Conservation (phyloP, 1,284 basidiomycete species). For the Kwoniella shivajii region DNA sequence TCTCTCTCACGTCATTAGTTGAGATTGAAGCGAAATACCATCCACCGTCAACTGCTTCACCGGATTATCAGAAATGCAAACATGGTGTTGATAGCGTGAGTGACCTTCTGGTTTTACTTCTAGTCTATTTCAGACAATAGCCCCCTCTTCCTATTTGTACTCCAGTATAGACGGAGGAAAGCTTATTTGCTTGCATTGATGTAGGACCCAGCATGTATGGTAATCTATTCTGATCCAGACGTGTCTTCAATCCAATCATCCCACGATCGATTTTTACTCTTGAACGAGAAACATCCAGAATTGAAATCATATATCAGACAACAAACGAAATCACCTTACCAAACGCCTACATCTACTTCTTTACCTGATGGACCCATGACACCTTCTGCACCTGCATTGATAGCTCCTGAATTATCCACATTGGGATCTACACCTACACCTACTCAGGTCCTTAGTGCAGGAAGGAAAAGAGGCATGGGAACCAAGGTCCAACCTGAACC, state of each 20-base stretch:
- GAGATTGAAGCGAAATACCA: conserved; percentile 7
- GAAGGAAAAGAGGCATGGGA: background rate
- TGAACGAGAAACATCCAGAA: conserved; percentile 14
- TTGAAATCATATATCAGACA: conserved; percentile 3
- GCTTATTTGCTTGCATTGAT: background rate
- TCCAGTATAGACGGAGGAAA: background rate
- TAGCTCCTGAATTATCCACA: conserved; percentile 1
- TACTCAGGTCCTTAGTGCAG: background rate
- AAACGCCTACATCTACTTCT: background rate
- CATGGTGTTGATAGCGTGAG: conserved; percentile 8
- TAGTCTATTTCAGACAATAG: background rate
- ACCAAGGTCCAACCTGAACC: background rate
- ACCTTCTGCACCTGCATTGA: background rate
- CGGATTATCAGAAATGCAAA: conserved; percentile 14
- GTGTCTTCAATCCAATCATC: conserved; percentile 4
- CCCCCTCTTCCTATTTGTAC: background rate
- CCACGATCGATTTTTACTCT: conserved; percentile 2
- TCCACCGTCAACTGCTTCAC: conserved; percentile 6
- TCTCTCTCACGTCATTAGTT: background rate
- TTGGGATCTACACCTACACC: background rate
- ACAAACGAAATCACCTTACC: background rate
- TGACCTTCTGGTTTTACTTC: background rate
- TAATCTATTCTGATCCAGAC: background rate
- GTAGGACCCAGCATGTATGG: conserved; percentile 7
- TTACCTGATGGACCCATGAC: background rate